Evolutionary conservation across 331 rosid species (phyloP), one percentile per base, ranked within the genome.

Genomic region (Acacia pycnantha): DNA sequence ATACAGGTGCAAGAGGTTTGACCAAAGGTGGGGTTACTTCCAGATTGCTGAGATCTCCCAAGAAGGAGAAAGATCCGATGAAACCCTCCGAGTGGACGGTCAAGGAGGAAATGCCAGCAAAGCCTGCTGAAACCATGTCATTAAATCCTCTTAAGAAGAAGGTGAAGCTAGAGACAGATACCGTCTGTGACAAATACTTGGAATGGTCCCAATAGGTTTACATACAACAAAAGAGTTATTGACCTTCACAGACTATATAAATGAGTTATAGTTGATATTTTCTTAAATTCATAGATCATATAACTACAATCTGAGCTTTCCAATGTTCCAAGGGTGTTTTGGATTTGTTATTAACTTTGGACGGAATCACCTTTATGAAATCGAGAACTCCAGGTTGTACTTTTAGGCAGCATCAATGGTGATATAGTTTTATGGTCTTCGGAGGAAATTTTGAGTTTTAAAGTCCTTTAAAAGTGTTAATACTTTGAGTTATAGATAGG

Each of bases 81-180:
- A 56, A 21, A n/a, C 21, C 56, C 56, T 50, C 56, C 2, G 56
- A 50, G 56, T 50, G 21, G 62, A 8, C 13, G 4, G 19, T 48
- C 8, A 65, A 47, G 41, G 74, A 61, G 18, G 37, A 61, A 67
- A 83, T 76, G 77, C 27, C 66, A 4, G 65, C 77, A 8, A 21
- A 11, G 26, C 44, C 82, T 51, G 58, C 54, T 48, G 54, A 81
- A 24, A 19, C 22, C 11, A 21, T 54, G 62, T 54, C 22, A 27
- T 77, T 65, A 76, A 82, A 47, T 68, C 75, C 84, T 11, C n/a
- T 77, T 66, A 84, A 90, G 64, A 56, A 56, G 82, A 86, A 40
- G 83, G 78, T 69, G 44, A 89, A 61, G 69, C 71, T 67, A 31
- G 74, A 58, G 9, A 50, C 56, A 15, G 21, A 15, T 50, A 4